These are phyloP conservation scores for Axilococcus clingmanii DNA, from an alignment of 139 green algal genomes.

Conservation along the genomic window DNA sequence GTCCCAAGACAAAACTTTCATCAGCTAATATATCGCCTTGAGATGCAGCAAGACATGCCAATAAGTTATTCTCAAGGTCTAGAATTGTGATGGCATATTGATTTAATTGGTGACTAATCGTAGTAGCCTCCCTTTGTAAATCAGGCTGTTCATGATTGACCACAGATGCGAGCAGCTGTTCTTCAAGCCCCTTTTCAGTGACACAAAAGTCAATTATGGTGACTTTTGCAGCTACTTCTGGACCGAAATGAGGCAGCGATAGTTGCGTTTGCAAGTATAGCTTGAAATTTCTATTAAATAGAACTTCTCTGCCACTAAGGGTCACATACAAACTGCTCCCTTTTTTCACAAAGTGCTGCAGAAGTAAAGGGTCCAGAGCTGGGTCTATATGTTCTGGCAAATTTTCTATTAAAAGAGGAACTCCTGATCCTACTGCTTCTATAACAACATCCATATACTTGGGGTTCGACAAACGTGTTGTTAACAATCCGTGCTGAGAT, in stretches of 20 bases:
- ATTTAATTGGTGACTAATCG: slow-evolving; percentile 60
- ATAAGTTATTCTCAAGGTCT: slow-evolving; percentile 81
- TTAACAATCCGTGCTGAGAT: slow-evolving; percentile 57
- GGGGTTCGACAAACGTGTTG: slow-evolving; percentile 70
- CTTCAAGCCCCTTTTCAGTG: slow-evolving; percentile 79
- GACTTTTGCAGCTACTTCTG: slow-evolving; percentile 78
- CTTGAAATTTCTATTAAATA: slow-evolving; percentile 57
- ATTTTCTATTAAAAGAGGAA: slow-evolving; percentile 83
- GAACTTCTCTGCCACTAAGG: slow-evolving; percentile 74
- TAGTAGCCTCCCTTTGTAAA: slow-evolving; percentile 52
- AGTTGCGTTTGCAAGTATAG: slow-evolving; percentile 86
- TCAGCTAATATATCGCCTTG: slow-evolving; percentile 90
- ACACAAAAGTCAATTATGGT: slow-evolving; percentile 89
- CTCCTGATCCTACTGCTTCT: slow-evolving; percentile 69
- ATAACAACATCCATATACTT: slow-evolving; percentile 80
- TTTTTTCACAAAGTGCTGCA: slow-evolving; percentile 46
- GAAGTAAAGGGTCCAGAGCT: slow-evolving; percentile 60
- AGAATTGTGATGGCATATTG: slow-evolving; percentile 80
- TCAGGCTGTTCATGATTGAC: slow-evolving; percentile 80
- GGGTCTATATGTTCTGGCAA: slow-evolving; percentile 74
- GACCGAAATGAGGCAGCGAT: slow-evolving; percentile 81
- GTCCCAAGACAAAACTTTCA: slow-evolving; percentile 77
- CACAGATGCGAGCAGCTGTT: slow-evolving; percentile 81
- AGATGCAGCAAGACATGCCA: slow-evolving; percentile 24
- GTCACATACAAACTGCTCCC: slow-evolving; percentile 66